Percentiles rank a stretch among this genome's conserved stretches.
phyloP scores from a whole-genome alignment of 306 rosid genomes.

The Vigna reflexopilosa region DNA sequence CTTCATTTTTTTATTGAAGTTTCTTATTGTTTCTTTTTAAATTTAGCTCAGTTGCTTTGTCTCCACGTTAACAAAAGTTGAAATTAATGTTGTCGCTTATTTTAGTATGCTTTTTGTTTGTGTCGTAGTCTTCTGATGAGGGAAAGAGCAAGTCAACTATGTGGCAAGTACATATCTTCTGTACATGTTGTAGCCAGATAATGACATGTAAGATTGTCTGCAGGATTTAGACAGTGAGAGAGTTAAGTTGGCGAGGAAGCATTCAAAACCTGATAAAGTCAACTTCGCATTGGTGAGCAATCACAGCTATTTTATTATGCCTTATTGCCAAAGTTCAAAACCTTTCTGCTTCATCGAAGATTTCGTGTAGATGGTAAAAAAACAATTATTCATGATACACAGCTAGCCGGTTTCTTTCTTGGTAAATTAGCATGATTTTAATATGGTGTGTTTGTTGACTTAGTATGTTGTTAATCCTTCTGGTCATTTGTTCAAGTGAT shows the following conservation, averaged over 20 bases:
- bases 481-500: slow-evolving; percentile 40
- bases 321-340: slow-evolving; percentile 8
- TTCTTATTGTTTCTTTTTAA: slow-evolving; percentile 8
- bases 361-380: slow-evolving; percentile 7
- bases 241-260: slow-evolving; percentile 34
- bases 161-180: slow-evolving; percentile 20
- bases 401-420: slow-evolving; percentile 18
- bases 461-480: slow-evolving; percentile 21
- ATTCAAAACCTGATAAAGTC: slow-evolving; percentile 44
- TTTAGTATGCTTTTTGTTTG: neutral
- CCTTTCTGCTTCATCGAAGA: slow-evolving; percentile 5
- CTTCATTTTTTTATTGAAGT: neutral
- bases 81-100: slow-evolving; percentile 3
- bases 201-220: slow-evolving; percentile 40
- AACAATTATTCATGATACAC: neutral
- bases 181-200: slow-evolving; percentile 32
- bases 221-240: slow-evolving; percentile 22
- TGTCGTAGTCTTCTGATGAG: neutral
- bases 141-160: slow-evolving; percentile 35
- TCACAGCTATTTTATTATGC: neutral
- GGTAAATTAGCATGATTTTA: slow-evolving; percentile 10
- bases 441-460: slow-evolving; percentile 35
- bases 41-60: neutral
- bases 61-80: neutral
- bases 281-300: neutral